Percentiles rank a stretch among this genome's conserved stretches.
These are phyloP conservation scores for Aspergillus coremiiformis DNA, from an alignment of 495 filamentous ascomycete species.

Conservation along the genomic window DNA sequence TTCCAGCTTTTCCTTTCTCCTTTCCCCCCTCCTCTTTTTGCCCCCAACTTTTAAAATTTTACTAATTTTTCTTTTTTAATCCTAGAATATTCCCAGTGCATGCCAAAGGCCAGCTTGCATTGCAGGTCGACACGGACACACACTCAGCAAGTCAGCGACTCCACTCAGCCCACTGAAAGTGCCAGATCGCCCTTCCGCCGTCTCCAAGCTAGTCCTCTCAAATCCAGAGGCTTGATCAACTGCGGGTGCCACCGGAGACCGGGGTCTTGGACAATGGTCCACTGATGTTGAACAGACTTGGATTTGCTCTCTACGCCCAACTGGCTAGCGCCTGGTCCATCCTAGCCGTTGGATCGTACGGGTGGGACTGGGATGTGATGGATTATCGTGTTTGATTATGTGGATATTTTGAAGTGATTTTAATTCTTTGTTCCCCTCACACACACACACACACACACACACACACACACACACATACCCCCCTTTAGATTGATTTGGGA, in stretches of 20 bases:
- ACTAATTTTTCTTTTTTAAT: no score
- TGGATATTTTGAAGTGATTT: background rate
- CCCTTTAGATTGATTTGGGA: no score
- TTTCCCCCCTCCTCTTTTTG: background rate
- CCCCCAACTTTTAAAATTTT: no score
- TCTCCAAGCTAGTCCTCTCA: conserved; percentile 5
- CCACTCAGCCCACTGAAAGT: conserved; percentile 15
- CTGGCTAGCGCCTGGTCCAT: conserved; percentile 14
- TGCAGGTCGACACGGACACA: conserved; percentile 1
- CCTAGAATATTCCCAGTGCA: background rate
- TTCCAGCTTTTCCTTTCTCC: background rate
- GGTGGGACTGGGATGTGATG: conserved; percentile 14
- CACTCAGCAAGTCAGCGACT: conserved; percentile 1
- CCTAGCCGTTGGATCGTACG: conserved; percentile 19
- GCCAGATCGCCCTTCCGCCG: conserved; percentile 16
- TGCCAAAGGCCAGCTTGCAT: conserved; percentile 4
- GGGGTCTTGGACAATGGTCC: conserved; percentile 8
- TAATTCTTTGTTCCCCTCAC: no score
- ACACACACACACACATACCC: no score
- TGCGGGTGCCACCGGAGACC: conserved; percentile 17
- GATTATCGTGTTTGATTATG: conserved; percentile 14
- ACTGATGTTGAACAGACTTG: conserved; percentile 17
- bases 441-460: no score
- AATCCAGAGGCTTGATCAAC: conserved; percentile 15
- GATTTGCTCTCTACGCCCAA: conserved; percentile 15